These are phyloP conservation scores for Albatrellus ellisii DNA, from an alignment of 768 basidiomycete species.

Conservation along the genomic window DNA sequence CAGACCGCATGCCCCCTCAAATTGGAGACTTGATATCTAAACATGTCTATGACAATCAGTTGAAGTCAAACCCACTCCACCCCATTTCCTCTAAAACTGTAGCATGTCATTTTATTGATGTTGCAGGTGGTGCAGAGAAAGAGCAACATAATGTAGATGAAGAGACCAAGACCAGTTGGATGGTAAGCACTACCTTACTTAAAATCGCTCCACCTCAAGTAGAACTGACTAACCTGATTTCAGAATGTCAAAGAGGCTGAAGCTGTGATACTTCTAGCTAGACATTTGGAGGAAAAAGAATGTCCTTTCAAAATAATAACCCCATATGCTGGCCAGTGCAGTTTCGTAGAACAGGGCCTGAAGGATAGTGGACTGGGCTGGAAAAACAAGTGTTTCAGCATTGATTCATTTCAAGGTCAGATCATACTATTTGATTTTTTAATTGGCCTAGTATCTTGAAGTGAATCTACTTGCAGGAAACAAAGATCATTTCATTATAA, in stretches of 20 bases:
- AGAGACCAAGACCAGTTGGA: slow-evolving; percentile 30
- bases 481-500: slow-evolving; percentile 66
- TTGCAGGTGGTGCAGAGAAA: slow-evolving; percentile 19
- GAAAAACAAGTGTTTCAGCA: slow-evolving; percentile 62
- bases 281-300: slow-evolving; percentile 35
- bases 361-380: slow-evolving; percentile 36
- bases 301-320: slow-evolving; percentile 57
- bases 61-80: slow-evolving; percentile 41
- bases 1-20: slow-evolving; percentile 78
- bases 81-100: slow-evolving; percentile 27
- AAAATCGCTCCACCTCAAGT: not conserved
- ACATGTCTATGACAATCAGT: slow-evolving; percentile 46
- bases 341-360: slow-evolving; percentile 41
- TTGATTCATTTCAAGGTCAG: slow-evolving; percentile 72
- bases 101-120: slow-evolving; percentile 62
- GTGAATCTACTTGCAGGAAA: slow-evolving; percentile 38
- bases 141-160: slow-evolving; percentile 23
- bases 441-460: not conserved
- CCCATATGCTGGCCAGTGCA: slow-evolving; percentile 69
- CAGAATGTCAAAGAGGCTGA: slow-evolving; percentile 53
- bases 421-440: slow-evolving; percentile 5
- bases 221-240: not conserved
- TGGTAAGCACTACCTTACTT: slow-evolving; percentile 16
- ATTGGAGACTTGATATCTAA: slow-evolving; percentile 64
- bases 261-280: slow-evolving; percentile 42